Base-by-base conservation (phyloP, 31 red algal genomes). In the Odonthalia washingtoniensis region DNA sequence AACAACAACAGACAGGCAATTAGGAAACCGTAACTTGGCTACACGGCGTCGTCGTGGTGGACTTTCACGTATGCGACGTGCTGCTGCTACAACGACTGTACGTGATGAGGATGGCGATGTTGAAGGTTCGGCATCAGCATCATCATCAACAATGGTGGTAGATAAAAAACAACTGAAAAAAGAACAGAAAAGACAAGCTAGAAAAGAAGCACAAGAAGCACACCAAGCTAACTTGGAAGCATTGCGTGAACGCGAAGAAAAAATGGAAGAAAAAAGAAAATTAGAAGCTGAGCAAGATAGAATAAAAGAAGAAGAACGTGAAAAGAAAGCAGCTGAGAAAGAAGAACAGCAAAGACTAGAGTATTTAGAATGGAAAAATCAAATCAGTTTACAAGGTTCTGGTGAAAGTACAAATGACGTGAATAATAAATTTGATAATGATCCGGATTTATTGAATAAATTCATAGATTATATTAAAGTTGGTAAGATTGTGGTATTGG, bases 401-500 rank as follows among this genome's bases (percentile, higher is more conserved):
- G 86, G 67, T 44, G 75, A 72, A 44, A 21, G 46, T 53, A 76
- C 60, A 35, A n/a, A 18, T 61, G n/a, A 73, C 31, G 37, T n/a
- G 40, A 39, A 75, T 39, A 5, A 4, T 27, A 28, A 67, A 38
- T n/a, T n/a, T n/a, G 60, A 41, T 2, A 77, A 92, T 27, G 75
- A 88, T 40, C 45, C 67, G 34, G 84, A 28, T 27, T 46, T 96
- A 78, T 36, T 96, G 46, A 33, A 84, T 40, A 9, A 52, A 24
- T 96, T 96, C 46, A 80, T 85, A 67, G 79, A 43, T 3, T 35
- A 43, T n/a, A 46, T 96, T 40, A 45, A 65, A 28, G 69, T 46
- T 31, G 49, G 40, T 1, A 93, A 88, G 83, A 70, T 96, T 53
- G 85, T 91, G 49, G 90, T 96, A 18, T 40, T 96, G 73, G 94